These are phyloP conservation scores for Orbilia ellipsospora DNA, from an alignment of 2,329 filamentous ascomycete species.

Conservation along the genomic window DNA sequence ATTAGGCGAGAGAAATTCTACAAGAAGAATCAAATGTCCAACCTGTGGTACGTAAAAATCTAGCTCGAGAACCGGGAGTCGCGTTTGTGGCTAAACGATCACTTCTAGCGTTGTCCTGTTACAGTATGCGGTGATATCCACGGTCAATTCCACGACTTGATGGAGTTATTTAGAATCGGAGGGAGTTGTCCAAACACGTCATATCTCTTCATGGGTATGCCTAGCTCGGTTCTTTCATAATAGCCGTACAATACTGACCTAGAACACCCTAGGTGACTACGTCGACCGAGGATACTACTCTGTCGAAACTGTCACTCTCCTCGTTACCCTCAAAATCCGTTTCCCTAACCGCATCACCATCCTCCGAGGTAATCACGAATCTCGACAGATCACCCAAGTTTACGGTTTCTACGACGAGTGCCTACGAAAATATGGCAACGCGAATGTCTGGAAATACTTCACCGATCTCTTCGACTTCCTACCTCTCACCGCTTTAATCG, in stretches of 20 bases:
- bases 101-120: conserved; percentile 88
- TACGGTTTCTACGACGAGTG: conserved; percentile 99
- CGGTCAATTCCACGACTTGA: conserved; percentile 97
- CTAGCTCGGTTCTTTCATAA: not conserved
- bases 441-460: conserved; percentile 99
- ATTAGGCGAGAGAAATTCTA: conserved; percentile 89
- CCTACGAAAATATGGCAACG: conserved; percentile 97
- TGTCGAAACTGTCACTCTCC: conserved; percentile 95
- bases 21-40: conserved; percentile 99
- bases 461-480: conserved; percentile 99
- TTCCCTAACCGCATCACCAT: conserved; percentile 98
- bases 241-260: conserved; percentile 3
- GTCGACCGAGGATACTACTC: conserved; percentile 99
- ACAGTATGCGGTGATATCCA: conserved; percentile 99
- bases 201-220: conserved; percentile 95
- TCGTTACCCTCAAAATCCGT: conserved; percentile 96
- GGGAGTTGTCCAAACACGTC: conserved; percentile 98
- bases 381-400: conserved; percentile 97
- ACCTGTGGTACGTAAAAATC: conserved; percentile 79
- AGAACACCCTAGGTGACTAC: conserved; percentile 78
- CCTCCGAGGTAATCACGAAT: conserved; percentile 98
- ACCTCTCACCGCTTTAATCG: conserved; percentile 93
- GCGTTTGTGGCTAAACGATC: conserved; percentile 55
- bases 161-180: conserved; percentile 99
- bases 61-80: not conserved